Conservation (phyloP, 2,329 filamentous ascomycete species). For the Pestalotiopsis sp. region DNA sequence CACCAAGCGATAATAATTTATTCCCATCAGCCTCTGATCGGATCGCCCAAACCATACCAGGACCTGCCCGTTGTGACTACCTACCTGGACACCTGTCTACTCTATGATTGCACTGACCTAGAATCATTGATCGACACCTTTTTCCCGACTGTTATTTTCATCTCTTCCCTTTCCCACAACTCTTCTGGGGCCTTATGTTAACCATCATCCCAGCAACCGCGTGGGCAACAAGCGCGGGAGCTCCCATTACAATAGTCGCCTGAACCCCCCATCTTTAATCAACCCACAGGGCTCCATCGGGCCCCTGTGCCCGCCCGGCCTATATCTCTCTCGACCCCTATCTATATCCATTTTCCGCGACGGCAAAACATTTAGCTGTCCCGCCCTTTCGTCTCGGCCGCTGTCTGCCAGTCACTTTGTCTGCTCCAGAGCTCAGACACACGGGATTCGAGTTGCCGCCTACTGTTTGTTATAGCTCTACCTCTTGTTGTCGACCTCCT, state of each 20-base stretch:
- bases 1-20: background rate
- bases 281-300: slow-evolving; percentile 3
- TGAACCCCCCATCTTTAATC: slow-evolving; percentile 11
- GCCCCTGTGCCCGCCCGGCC: background rate
- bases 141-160: background rate
- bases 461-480: background rate
- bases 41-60: background rate
- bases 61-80: background rate
- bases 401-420: background rate
- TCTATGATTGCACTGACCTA: background rate
- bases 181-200: background rate
- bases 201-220: background rate
- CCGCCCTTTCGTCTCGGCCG: slow-evolving; percentile 8
- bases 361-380: slow-evolving; percentile 12
- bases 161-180: background rate
- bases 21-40: background rate
- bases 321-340: slow-evolving; percentile 14
- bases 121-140: background rate
- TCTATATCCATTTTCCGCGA: slow-evolving; percentile 8
- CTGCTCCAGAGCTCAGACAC: background rate
- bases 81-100: too few species aligned
- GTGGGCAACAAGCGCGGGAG: background rate
- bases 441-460: background rate
- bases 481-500: background rate
- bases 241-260: slow-evolving; percentile 6